These are phyloP conservation scores for Nemania sp. DNA, from an alignment of 2,329 filamentous ascomycete species.

Conservation along the genomic window DNA sequence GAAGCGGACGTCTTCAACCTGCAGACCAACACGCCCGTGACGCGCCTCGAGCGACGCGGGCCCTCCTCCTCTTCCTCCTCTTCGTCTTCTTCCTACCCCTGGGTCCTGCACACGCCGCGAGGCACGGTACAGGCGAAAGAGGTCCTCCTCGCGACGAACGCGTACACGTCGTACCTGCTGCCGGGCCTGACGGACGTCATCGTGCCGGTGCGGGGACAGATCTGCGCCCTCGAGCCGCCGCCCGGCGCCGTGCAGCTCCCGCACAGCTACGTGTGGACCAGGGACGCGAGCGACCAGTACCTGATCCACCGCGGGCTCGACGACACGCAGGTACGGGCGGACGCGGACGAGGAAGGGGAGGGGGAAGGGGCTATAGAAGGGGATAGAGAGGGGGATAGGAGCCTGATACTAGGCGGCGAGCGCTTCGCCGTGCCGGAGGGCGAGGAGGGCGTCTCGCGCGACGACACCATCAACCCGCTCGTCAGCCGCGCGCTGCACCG, in stretches of 20 bases:
- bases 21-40: conserved; percentile 73
- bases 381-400: conserved; percentile 3
- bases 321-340: conserved; percentile 20
- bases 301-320: conserved; percentile 24
- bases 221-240: conserved; percentile 68
- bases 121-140: conserved; percentile 66
- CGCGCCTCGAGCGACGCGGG: conserved; percentile 42
- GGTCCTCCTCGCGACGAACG: conserved; percentile 82
- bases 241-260: conserved; percentile 25
- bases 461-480: conserved; percentile 61
- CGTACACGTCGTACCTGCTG: conserved; percentile 76
- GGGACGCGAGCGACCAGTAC: conserved; percentile 21
- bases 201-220: conserved; percentile 72
- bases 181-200: conserved; percentile 68
- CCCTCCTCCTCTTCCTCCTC: too few species aligned
- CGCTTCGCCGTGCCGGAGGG: conserved; percentile 58
- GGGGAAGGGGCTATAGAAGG: background rate
- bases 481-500: conserved; percentile 61
- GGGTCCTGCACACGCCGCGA: conserved; percentile 69
- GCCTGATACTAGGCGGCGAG: conserved; percentile 73
- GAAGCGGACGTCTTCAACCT: conserved; percentile 60
- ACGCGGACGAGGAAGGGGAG: background rate
- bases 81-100: conserved; percentile 39
- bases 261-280: conserved; percentile 29
- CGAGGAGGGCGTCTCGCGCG: conserved; percentile 62